Evolutionary conservation across 768 basidiomycete species (phyloP), one percentile per base, ranked within the genome.

Genomic region (Collybiopsis luxurians): DNA sequence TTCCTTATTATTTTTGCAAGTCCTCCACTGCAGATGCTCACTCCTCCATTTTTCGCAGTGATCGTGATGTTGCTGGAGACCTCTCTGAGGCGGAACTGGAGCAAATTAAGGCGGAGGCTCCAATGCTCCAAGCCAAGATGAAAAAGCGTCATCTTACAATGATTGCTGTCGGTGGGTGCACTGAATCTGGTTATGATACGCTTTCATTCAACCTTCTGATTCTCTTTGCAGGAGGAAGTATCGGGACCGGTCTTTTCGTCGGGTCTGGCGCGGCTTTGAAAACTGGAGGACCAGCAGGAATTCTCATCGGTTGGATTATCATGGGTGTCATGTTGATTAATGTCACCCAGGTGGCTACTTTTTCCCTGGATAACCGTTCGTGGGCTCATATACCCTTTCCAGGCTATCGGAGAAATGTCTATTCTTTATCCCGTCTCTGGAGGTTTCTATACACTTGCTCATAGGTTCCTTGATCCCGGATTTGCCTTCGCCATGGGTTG

Each of bases 401-500:
- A 78, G 75, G 78, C 78, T 62, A 67, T 79, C 49, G 76, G 76
- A 61, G 78, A 79, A 76, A 79, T 79, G 74, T 74, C 72, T 54
- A 77, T 79, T 54, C 57, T 79, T 23, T 79, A 75, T 57, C 78
- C 78, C 10, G 76, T 79, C 28, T 79, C 78, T 55, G 78, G 78
- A 52, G 78, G 76, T 53, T 79, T 79, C 66, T 79, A 79, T 60
- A 77, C 77, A 30, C 67, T 78, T 43, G 74, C 78, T 43, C 65
- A 69, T 63, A 76, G 76, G 30, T 78, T 79, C 64, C 66, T 78
- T 57, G 78, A 79, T 53, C 78, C 78, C 46, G 71, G 75, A 13
- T 79, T 77, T 59, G 75, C 75, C 38, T 78, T 78, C 54, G 73
- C 76, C 43, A 79, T 79, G 78, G 78, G 78, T 2, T 79, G 78